Evolutionary conservation across 176 grass and related monocot genomes (phyloP).

Genomic region (Chrysopogon serrulatus): DNA sequence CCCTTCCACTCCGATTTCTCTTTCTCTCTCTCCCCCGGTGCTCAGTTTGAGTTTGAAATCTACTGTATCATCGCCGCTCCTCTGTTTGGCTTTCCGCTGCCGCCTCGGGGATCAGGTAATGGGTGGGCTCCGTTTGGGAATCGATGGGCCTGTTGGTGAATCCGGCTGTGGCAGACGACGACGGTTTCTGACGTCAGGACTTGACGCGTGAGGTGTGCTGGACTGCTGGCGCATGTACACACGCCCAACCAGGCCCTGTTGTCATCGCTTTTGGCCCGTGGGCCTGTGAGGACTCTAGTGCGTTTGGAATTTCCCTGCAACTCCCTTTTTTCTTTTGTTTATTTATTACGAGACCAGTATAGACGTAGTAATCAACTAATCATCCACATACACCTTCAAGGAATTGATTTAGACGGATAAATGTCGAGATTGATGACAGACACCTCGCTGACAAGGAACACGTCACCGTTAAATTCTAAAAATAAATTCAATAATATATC

Average conservation of each 20-base stretch:
- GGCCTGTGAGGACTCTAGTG: neutral
- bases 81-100: neutral
- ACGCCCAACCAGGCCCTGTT: neutral
- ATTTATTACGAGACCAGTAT: no score
- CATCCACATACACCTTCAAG: no score
- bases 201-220: neutral
- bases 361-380: no score
- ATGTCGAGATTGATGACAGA: no score
- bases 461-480: no score
- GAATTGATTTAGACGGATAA: no score
- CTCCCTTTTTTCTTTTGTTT: no score
- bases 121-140: neutral
- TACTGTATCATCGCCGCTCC: neutral
- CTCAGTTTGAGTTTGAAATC: constrained; percentile 11
- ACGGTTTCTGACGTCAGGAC: neutral
- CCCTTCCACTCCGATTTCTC: neutral
- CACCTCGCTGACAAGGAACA: no score
- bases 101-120: neutral
- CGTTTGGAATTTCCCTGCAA: neutral
- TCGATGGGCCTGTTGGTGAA: neutral
- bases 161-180: neutral
- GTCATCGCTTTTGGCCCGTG: neutral
- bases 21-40: no score
- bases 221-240: neutral
- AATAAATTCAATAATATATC: no score